Evolutionary conservation across 164 flowering plant genomes (phyloP), one percentile per base, ranked within the genome.

Genomic region (Dillenia turbinata): DNA sequence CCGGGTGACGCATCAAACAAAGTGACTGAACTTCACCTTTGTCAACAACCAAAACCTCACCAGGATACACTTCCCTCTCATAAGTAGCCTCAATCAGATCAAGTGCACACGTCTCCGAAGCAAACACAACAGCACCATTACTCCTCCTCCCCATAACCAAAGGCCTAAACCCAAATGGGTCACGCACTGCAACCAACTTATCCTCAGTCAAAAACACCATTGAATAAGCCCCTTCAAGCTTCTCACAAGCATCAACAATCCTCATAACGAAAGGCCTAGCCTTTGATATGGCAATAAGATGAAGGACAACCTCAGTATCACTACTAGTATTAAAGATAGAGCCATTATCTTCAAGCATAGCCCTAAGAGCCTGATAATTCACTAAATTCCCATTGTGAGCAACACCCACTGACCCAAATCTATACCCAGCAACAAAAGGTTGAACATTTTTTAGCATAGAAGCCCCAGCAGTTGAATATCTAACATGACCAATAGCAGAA

Each of bases 371-470:
- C 0, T 64, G 67, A 50, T 94, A 91, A 71, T 94, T 94, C 12
- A 91, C 95, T 58, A 91, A 73, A 63, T 94, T 94, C 0, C 98
- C 98, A 62, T 91, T 94, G 66, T 89, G 97, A 17, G 98, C 97
- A 16, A 94, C 91, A 7, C 90, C 96, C 5, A 90, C 89, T 1
- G 92, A 89, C 11, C 98, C 97, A 54, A 82, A 93, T 52, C 87
- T 70, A 64, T 86, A 87, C 0, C 95, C 85, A 2, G 97, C 94
- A 45, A 93, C 97, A 61, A 93, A 90, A 8, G 98, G 98, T 62
- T 93, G 98, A 24, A 93, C 98, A 64, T 89, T 93, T 51, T 90
- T 90, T 5, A 90, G 77, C 91, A 83, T 85, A n/a, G 97, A 89
- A 14, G 88, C 57, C 0, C 98, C 98, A 2, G 98, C 96, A 0